Evolutionary conservation across 1,139 yeast species (phyloP).

Genomic region (Blastobotrys illinoisensis): DNA sequence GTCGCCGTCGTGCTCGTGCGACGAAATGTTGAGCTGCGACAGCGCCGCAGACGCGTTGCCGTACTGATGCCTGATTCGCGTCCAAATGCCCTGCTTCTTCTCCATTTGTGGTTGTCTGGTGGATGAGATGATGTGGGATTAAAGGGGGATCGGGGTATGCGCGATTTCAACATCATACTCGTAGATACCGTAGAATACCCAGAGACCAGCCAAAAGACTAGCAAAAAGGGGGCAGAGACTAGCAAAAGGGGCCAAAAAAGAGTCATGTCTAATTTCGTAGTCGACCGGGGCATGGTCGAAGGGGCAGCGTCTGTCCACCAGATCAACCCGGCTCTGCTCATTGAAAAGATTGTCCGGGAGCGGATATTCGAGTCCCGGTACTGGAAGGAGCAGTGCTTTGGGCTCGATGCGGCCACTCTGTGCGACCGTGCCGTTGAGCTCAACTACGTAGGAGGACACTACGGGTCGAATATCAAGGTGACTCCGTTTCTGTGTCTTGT

Average conservation of each 20-base stretch:
- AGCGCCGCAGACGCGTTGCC: slow-evolving; percentile 25
- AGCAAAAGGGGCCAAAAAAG: neutral
- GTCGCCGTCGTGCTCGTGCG: slow-evolving; percentile 31
- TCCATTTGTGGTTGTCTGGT: slow-evolving; percentile 2
- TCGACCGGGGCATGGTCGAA: slow-evolving; percentile 34
- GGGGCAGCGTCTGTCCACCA: slow-evolving; percentile 35
- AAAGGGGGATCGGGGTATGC: neutral
- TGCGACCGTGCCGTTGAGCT: slow-evolving; percentile 40
- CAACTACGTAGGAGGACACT: slow-evolving; percentile 45
- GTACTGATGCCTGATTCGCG: slow-evolving; percentile 23
- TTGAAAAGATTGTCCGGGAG: slow-evolving; percentile 66
- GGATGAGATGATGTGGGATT: neutral
- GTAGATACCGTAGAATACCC: too few relatives aligned
- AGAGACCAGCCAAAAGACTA: too few relatives aligned
- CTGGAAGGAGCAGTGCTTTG: slow-evolving; percentile 59
- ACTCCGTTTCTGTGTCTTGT: slow-evolving; percentile 61
- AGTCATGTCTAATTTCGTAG: slow-evolving; percentile 15
- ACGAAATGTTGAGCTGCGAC: slow-evolving; percentile 24
- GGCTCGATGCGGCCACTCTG: slow-evolving; percentile 51
- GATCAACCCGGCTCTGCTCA: slow-evolving; percentile 47
- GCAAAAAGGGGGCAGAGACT: neutral
- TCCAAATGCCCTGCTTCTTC: slow-evolving; percentile 18
- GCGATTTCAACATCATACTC: neutral
- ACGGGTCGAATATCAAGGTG: slow-evolving; percentile 46
- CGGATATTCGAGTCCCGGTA: slow-evolving; percentile 62